Base-by-base conservation (phyloP, 2,329 filamentous ascomycete genomes). In the Cladosporium austrohemisphaericum region DNA sequence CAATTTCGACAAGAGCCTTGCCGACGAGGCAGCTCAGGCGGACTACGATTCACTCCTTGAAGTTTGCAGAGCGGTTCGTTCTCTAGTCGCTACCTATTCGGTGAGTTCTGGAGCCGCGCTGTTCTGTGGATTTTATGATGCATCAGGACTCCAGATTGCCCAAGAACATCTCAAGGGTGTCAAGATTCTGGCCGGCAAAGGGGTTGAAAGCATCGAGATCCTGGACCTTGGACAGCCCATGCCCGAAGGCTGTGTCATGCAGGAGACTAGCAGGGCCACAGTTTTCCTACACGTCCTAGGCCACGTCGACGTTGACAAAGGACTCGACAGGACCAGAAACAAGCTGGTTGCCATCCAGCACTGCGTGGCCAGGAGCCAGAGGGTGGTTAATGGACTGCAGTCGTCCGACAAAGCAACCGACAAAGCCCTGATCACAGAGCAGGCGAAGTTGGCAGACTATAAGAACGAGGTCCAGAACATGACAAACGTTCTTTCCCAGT, bases 261-360 rank as follows among this genome's bases (percentile, higher is more conserved):
- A 31, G 11, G 28, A 31, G 13, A 31, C 28, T 31, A 14, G 28
- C 11, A 31, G 11, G 9, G 28, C 28, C 3, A 31, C 28, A 2
- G 28, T 31, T 3, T 31, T n/a, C 9, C 28, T 31, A 14, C 28
- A 88, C 62, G 85, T 95, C 65, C 88, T 87, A 67, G 88, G 87
- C 59, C 84, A 85, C 54, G 83, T 95, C 45, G 86, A 95, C 65
- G 77, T 94, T 49, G 87, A 92, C 57, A 83, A 81, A 53, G 90
- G 95, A 72, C 88, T 92, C 60, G 71, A 78, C 59, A 95, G 93
- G 75, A 85, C 86, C 1, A 77, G 83, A 66, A 84, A 83, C 65
- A 89, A 88, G 71, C 77, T 95, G 43, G 11, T 3, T n/a, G 11
- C 3, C 11, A 31, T 31, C 11, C 3, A 3, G 11, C 10, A 31